A percentile compares a stretch with the other conserved stretches of the same genome.
Evolutionary conservation across 2,329 filamentous ascomycete species (phyloP).

Genomic region (Fusarium robinianum): DNA sequence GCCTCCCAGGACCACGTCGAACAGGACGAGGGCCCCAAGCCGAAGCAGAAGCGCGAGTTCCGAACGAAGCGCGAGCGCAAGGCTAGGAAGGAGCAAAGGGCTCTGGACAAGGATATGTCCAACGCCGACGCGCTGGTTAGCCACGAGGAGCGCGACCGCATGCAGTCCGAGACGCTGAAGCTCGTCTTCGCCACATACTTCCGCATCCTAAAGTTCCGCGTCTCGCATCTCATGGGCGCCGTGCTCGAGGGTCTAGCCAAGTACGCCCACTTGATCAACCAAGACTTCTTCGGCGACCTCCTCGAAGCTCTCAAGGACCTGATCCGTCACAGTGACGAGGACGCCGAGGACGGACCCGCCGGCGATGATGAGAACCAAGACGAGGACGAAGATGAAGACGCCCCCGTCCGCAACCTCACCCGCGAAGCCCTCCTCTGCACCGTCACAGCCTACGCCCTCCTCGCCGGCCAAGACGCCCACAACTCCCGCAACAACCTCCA

Average conservation of each 20-base stretch:
- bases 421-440: conserved; percentile 92
- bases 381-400: conserved; percentile 49
- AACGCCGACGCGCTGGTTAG: conserved; percentile 89
- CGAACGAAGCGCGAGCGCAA: conserved; percentile 89
- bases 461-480: conserved; percentile 90
- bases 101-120: conserved; percentile 89
- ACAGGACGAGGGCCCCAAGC: conserved; percentile 50
- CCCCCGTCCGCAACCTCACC: conserved; percentile 69
- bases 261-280: conserved; percentile 96
- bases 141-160: conserved; percentile 89
- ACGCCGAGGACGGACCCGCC: conserved; percentile 51
- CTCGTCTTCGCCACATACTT: conserved; percentile 96
- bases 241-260: conserved; percentile 92
- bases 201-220: conserved; percentile 83
- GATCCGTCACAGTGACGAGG: conserved; percentile 72
- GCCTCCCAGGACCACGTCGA: conserved; percentile 80
- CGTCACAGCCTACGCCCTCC: conserved; percentile 93
- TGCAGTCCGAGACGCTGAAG: conserved; percentile 95
- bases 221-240: conserved; percentile 89
- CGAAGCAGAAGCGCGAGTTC: conserved; percentile 79
- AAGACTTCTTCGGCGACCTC: conserved; percentile 97
- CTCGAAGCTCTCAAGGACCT: conserved; percentile 94
- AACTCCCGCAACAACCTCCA: conserved; percentile 81
- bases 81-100: conserved; percentile 80
- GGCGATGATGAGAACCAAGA: conserved; percentile 52